phyloP scores from a whole-genome alignment of 192 early-diverging fungal genomes.

The Linnemannia elongata region DNA sequence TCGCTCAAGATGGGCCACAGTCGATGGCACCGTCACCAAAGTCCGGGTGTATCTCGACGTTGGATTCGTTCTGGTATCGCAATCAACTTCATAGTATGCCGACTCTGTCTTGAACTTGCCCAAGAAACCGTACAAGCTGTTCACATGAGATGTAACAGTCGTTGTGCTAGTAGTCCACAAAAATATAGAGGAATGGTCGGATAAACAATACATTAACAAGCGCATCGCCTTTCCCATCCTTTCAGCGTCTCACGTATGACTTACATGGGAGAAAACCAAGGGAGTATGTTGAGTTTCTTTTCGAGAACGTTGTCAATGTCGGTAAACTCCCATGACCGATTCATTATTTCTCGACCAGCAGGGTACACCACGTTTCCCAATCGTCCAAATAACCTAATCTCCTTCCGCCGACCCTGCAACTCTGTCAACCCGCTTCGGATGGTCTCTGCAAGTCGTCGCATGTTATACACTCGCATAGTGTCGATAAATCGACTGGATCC shows the following conservation, averaged over 20 bases:
- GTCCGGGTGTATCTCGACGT: conserved; percentile 21
- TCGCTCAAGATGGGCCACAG: conserved; percentile 32
- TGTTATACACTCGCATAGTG: conserved; percentile 31
- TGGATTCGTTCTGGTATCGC: conserved; percentile 43
- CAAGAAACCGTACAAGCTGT: conserved; percentile 34
- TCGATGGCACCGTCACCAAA: conserved; percentile 32
- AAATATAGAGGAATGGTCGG: not conserved
- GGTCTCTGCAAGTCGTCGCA: conserved; percentile 22
- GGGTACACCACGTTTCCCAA: conserved; percentile 30
- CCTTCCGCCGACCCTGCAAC: conserved; percentile 44
- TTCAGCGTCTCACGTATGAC: not conserved
- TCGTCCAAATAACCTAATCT: conserved; percentile 41
- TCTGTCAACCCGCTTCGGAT: conserved; percentile 35
- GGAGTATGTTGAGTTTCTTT: conserved; percentile 7
- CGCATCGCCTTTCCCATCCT: not conserved
- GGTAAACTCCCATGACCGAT: conserved; percentile 26
- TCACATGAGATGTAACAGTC: not conserved
- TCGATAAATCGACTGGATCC: not conserved
- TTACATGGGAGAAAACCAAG: conserved; percentile 37
- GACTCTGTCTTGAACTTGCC: conserved; percentile 25
- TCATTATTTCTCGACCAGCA: not conserved
- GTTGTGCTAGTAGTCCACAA: conserved; percentile 15
- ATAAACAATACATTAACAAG: no score
- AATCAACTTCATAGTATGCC: conserved; percentile 25
- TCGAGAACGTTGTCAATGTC: conserved; percentile 19